Conservation (phyloP, 2,329 filamentous ascomycete genomes). For the Clarireedia homoeocarpa region DNA sequence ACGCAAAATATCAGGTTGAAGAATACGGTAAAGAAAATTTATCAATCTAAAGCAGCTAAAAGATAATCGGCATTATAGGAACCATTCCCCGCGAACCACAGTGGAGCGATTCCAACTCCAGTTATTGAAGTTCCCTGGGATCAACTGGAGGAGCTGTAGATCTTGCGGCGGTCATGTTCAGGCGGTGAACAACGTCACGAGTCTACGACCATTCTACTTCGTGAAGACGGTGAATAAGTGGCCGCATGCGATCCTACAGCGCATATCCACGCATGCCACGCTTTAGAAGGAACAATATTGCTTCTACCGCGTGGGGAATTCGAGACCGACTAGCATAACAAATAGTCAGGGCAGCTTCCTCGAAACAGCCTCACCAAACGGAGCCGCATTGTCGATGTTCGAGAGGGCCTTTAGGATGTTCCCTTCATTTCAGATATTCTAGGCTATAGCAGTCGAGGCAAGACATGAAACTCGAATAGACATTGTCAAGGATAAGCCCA, state of each 20-base stretch:
- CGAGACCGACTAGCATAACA: not conserved
- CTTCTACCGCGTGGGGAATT: slow-evolving; percentile 2
- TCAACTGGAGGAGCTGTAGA: slow-evolving; percentile 3
- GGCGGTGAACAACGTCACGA: not conserved
- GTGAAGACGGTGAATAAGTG: not conserved
- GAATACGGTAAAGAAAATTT: not conserved
- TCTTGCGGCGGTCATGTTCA: not conserved
- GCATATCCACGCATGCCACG: not conserved
- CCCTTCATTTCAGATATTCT: slow-evolving; percentile 3
- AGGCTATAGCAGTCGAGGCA: not conserved
- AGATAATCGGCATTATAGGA: not conserved
- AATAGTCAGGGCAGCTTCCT: slow-evolving; percentile 3
- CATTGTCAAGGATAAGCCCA: not conserved
- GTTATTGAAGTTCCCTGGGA: not conserved
- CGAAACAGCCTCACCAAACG: not conserved
- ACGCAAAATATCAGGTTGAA: not conserved
- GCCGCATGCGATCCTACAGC: not conserved
- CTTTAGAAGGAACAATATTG: slow-evolving; percentile 3
- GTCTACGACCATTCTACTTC: not conserved
- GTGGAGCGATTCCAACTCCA: slow-evolving; percentile 4
- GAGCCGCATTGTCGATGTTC: slow-evolving; percentile 6
- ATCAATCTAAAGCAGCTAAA: slow-evolving; percentile 4
- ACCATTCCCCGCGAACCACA: not conserved
- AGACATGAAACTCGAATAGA: slow-evolving; percentile 3
- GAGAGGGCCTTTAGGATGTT: not conserved